These are phyloP conservation scores for Colletotrichum brevisporum DNA, from an alignment of 2,329 filamentous ascomycete species.

Conservation along the genomic window DNA sequence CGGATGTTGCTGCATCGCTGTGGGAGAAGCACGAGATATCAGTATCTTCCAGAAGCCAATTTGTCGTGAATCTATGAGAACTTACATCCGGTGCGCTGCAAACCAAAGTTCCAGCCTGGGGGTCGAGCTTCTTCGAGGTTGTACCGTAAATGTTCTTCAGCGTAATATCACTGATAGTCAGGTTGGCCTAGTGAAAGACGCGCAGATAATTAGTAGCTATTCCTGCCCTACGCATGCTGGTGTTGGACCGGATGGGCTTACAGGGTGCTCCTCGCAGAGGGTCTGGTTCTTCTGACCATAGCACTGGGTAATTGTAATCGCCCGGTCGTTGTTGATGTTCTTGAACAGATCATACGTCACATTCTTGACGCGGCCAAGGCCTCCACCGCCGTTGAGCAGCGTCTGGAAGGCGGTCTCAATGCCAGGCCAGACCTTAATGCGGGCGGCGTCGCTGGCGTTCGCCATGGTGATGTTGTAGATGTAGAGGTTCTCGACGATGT, in stretches of 20 bases:
- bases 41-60: background rate
- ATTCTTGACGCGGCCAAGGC: conserved; percentile 67
- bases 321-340: conserved; percentile 71
- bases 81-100: conserved; percentile 49
- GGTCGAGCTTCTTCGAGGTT: conserved; percentile 47
- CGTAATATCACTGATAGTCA: conserved; percentile 47
- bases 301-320: conserved; percentile 74
- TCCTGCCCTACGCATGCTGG: rapidly evolving
- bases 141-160: conserved; percentile 49
- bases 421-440: conserved; percentile 80
- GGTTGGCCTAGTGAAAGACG: conserved; percentile 28
- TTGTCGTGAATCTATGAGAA: too few relatives aligned
- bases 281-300: conserved; percentile 58
- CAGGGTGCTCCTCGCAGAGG: conserved; percentile 52
- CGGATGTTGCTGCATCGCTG: conserved; percentile 61
- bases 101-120: conserved; percentile 47
- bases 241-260: conserved; percentile 4
- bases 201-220: rapidly evolving
- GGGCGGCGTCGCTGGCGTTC: conserved; percentile 74
- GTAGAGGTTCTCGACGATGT: conserved; percentile 78
- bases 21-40: background rate
- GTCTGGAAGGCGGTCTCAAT: conserved; percentile 63
- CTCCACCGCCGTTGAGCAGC: conserved; percentile 74
- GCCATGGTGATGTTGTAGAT: conserved; percentile 72
- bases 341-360: conserved; percentile 73